Conservation (phyloP, 202 grass and related monocot species). For the Zoysia matrella region DNA sequence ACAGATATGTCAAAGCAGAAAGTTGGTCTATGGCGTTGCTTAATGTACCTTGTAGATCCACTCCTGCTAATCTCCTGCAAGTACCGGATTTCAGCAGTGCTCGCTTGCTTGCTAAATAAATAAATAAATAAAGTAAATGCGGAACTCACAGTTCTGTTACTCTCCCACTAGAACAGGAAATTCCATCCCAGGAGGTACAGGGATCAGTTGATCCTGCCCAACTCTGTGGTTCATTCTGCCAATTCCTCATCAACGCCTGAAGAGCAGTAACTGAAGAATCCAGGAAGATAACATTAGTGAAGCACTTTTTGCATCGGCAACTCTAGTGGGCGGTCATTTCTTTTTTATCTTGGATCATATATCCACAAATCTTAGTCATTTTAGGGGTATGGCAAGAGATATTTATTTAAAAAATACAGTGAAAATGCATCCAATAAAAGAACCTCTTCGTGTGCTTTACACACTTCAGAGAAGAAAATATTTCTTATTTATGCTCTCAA, state of each 20-base stretch:
- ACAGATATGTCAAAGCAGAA: slow-evolving; percentile 72
- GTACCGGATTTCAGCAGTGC: slow-evolving; percentile 27
- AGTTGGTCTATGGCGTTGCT: slow-evolving; percentile 61
- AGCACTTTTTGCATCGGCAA: slow-evolving; percentile 27
- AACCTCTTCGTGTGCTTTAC: background rate
- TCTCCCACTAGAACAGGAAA: slow-evolving; percentile 66
- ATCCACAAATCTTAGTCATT: slow-evolving; percentile 13
- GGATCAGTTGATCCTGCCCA: slow-evolving; percentile 73
- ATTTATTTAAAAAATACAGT: slow-evolving; percentile 16
- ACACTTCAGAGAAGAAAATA: background rate
- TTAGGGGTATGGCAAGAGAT: background rate
- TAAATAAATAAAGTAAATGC: slow-evolving; percentile 8
- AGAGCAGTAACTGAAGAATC: slow-evolving; percentile 63
- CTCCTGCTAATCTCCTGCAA: slow-evolving; percentile 70
- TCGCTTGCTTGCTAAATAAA: slow-evolving; percentile 3
- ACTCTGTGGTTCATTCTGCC: slow-evolving; percentile 74
- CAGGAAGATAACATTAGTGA: slow-evolving; percentile 40
- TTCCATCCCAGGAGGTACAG: slow-evolving; percentile 85
- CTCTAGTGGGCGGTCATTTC: slow-evolving; percentile 11
- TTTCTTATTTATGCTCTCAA: slow-evolving; percentile 32
- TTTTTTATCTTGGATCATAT: slow-evolving; percentile 33
- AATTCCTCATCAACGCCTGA: slow-evolving; percentile 57
- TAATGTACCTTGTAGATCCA: slow-evolving; percentile 68
- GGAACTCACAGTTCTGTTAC: slow-evolving; percentile 71
- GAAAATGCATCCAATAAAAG: slow-evolving; percentile 25